phyloP scores from a whole-genome alignment of 2,329 filamentous ascomycete genomes.

The Exophiala oligosperma region DNA sequence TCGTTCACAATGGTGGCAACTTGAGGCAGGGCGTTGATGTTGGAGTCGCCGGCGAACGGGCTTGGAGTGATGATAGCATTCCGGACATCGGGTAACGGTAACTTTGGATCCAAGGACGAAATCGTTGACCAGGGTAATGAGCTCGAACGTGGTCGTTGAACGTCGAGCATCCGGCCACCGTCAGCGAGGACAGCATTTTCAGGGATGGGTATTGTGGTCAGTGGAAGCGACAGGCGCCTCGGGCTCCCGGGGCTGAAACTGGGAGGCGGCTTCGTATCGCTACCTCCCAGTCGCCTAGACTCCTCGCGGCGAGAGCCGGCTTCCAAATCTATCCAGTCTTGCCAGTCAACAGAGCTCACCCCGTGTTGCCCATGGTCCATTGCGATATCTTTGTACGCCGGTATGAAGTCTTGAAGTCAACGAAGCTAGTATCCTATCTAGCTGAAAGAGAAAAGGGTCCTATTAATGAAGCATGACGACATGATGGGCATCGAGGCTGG shows the following conservation, averaged over 20 bases:
- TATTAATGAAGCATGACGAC: not conserved
- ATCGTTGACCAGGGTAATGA: not conserved
- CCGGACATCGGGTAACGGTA: not conserved
- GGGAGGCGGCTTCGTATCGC: not conserved
- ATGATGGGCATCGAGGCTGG: no score
- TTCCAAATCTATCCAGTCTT: constrained; percentile 1
- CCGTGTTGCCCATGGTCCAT: not conserved
- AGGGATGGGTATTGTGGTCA: not conserved
- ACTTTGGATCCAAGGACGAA: not conserved
- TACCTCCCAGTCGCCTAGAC: not conserved
- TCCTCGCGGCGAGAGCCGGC: not conserved
- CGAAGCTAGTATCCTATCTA: not conserved
- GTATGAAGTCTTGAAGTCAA: no score
- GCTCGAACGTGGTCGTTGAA: not conserved
- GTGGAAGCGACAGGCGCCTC: not conserved
- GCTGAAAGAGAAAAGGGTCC: not conserved
- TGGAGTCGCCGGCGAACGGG: not conserved
- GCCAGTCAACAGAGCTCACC: not conserved
- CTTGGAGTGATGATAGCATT: constrained; percentile 3
- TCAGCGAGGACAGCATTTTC: not conserved
- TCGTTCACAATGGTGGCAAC: not conserved
- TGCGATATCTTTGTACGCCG: not conserved
- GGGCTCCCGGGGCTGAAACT: not conserved
- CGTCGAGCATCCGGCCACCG: no score
- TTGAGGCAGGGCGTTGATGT: not conserved